Percentiles rank a stretch among this genome's conserved stretches.
phyloP scores from a whole-genome alignment of 306 rosid genomes.

The Corylus heterophylla region DNA sequence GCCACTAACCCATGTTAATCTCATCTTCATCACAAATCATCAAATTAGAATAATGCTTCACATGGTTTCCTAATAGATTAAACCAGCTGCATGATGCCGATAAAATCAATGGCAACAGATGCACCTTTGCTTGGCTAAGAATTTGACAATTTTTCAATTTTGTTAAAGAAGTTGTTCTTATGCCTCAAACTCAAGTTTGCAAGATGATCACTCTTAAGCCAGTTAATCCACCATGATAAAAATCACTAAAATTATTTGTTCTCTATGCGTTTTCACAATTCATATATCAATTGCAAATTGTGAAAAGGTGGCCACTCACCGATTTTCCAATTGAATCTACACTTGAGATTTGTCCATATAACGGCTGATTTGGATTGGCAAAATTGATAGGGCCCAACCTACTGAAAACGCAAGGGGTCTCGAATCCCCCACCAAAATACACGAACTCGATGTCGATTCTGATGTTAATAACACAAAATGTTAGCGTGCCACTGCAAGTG shows the following conservation, averaged over 20 bases:
- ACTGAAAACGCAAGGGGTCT: slow-evolving; percentile 51
- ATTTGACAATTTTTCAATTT: too few species aligned
- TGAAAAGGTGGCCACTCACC: slow-evolving; percentile 28
- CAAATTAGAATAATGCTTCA: background rate
- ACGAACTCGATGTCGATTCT: slow-evolving; percentile 78
- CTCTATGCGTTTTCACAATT: too few species aligned
- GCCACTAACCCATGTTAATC: slow-evolving; percentile 85
- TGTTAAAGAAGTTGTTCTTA: too few species aligned
- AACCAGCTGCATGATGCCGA: too few species aligned
- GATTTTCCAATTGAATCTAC: slow-evolving; percentile 65
- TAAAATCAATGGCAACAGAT: too few species aligned
- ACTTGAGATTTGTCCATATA: slow-evolving; percentile 68
- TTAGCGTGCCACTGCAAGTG: slow-evolving; percentile 62
- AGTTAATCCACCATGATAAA: too few species aligned
- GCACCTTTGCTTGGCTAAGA: too few species aligned
- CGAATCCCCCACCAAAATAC: slow-evolving; percentile 67
- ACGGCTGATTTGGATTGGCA: slow-evolving; percentile 62
- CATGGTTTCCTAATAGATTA: background rate
- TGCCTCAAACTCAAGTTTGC: background rate
- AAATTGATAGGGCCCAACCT: slow-evolving; percentile 50
- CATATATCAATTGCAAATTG: too few species aligned
- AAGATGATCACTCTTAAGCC: background rate
- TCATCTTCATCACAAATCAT: slow-evolving; percentile 50
- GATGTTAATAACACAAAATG: slow-evolving; percentile 77
- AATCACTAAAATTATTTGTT: too few species aligned